Evolutionary conservation across 139 green algal species (phyloP).

Genomic region (Deuterostichococcus epilithicus): DNA sequence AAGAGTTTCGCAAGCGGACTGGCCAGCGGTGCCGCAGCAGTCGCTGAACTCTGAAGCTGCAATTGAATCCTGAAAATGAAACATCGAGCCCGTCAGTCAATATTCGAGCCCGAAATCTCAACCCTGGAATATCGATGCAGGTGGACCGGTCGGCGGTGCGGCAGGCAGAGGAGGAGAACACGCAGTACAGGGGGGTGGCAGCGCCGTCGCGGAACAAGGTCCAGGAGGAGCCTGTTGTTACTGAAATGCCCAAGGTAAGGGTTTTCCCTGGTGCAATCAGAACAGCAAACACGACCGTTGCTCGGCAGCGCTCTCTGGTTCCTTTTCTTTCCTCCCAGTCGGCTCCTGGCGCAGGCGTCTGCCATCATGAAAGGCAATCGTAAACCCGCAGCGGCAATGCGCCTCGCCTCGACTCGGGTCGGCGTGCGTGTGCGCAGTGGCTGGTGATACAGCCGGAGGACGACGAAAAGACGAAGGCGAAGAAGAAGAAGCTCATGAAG

Average conservation of each 20-base stretch:
- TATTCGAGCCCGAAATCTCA: not conserved
- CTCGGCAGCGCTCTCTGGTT: no score
- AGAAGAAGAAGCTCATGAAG: conserved; percentile 85
- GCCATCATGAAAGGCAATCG: no score
- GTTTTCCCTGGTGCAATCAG: not conserved
- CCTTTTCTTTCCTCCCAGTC: no score
- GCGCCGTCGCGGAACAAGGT: conserved; percentile 73
- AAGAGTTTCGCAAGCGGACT: no score
- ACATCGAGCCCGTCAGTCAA: no score
- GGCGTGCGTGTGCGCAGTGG: conserved; percentile 60
- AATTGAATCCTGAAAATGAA: no score
- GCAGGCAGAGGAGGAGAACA: conserved; percentile 33
- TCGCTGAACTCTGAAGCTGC: no score
- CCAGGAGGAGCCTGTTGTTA: conserved; percentile 52
- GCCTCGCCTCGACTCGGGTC: not conserved
- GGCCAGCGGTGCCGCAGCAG: no score
- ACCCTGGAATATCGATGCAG: conserved; percentile 9
- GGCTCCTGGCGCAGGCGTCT: no score
- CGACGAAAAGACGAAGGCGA: conserved; percentile 69
- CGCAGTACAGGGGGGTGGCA: conserved; percentile 64
- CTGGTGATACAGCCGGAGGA: conserved; percentile 73
- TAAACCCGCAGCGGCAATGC: not conserved
- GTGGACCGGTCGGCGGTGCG: conserved; percentile 43
- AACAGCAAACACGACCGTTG: no score
- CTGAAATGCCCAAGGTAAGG: conserved; percentile 64